Evolutionary conservation across 768 basidiomycete genomes (phyloP), one percentile per base, ranked within the genome.

Genomic region (Cystofilobasidium bisporidii): DNA sequence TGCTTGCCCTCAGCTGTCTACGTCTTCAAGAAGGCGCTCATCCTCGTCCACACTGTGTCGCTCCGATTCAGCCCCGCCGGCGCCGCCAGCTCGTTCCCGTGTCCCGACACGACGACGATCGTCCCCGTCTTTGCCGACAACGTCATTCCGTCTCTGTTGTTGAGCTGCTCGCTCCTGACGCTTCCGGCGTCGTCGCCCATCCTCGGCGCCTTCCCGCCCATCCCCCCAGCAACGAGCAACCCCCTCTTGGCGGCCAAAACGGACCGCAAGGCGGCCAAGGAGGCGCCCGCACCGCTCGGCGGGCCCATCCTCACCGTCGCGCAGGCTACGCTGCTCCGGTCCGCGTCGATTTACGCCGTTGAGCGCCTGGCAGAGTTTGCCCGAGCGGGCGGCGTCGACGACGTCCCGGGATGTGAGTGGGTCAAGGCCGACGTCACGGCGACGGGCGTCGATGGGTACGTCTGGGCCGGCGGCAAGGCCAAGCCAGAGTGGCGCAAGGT

Each of bases 21-120:
- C 77, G 84, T 88, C 74, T 89, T 91, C 82, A 91, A 91, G 77
- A 94, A 92, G 74, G 89, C 87, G 2, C 79, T 94, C 38, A 89
- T 90, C 76, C 82, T 92, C 61, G 79, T 91, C 61, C 84, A 88
- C 70, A 85, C 84, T 30, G 77, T 92, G 61, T 78, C 76, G 30
- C 75, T 86, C 53, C 85, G 88, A 55, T 91, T 83, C 59, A 84
- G 76, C 88, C 20, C 87, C 86, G 15, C 1, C 28, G 17, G 38
- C 55, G 17, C 43, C 60, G 86, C 85, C 3, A 76, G 76, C 30
- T 77, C 79, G 63, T 76, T 85, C 55, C 88, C 88, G 12, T 18
- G 66, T 33, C 60, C 63, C 2, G 22, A 56, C 22, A 36, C 30
- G 22, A 65, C 58, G 24, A 24, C 69, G 18, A 22, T 40, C 43